phyloP scores from a whole-genome alignment of 2,329 filamentous ascomycete genomes.

The Chaetomium strumarium region DNA sequence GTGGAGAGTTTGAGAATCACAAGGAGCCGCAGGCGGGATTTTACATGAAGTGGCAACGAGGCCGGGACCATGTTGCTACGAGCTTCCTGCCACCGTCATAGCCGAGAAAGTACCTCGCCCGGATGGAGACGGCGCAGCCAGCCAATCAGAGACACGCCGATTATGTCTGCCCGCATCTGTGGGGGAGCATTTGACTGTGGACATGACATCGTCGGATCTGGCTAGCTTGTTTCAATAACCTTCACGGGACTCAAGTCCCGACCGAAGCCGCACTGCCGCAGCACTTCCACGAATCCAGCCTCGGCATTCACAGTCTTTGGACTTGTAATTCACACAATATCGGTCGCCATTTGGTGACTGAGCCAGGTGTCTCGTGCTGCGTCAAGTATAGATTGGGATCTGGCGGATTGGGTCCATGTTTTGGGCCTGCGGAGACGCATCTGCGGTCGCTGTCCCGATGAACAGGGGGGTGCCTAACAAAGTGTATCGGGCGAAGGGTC shows the following conservation, averaged over 20 bases:
- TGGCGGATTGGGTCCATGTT: background rate
- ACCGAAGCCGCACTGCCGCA: constrained; percentile 14
- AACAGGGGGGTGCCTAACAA: constrained; percentile 8
- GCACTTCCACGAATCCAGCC: constrained; percentile 7
- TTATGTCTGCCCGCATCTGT: constrained; percentile 22
- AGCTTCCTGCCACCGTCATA: constrained; percentile 26
- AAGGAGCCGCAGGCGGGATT: constrained; percentile 27
- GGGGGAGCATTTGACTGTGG: constrained; percentile 18
- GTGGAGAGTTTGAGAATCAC: constrained; percentile 34
- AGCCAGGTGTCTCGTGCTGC: too few species aligned
- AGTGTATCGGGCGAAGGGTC: constrained; percentile 11
- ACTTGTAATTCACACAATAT: background rate
- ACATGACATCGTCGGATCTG: constrained; percentile 23
- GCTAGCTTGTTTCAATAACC: constrained; percentile 22
- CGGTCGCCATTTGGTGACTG: background rate
- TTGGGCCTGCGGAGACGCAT: background rate
- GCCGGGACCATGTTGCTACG: constrained; percentile 15
- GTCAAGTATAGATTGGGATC: background rate
- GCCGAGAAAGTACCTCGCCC: constrained; percentile 26
- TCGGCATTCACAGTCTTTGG: background rate
- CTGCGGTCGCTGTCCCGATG: background rate
- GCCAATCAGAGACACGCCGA: constrained; percentile 22
- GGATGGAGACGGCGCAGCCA: constrained; percentile 20
- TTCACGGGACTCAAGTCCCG: constrained; percentile 9
- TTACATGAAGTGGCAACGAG: constrained; percentile 25